Percentiles rank a stretch among this genome's conserved stretches.
These are phyloP conservation scores for Flaveria brownii DNA, from an alignment of 129 eudicot genomes.

Conservation along the genomic window DNA sequence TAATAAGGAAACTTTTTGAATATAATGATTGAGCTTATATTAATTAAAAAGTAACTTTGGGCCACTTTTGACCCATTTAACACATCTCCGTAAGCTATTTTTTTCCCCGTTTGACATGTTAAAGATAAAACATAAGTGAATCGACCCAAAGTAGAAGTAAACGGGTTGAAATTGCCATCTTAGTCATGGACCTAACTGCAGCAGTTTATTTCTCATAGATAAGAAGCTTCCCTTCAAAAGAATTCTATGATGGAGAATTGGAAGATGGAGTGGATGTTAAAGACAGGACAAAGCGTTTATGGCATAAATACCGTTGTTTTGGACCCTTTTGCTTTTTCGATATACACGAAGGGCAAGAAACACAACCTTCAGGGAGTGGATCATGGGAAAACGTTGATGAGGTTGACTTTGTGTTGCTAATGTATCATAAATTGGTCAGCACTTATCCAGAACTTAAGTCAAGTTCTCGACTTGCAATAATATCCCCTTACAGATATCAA, in stretches of 20 bases:
- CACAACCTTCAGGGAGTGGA: slow-evolving; percentile 64
- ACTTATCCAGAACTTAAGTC: slow-evolving; percentile 82
- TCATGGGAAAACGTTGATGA: slow-evolving; percentile 82
- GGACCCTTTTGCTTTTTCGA: slow-evolving; percentile 95
- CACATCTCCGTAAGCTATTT: not conserved
- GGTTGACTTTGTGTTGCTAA: slow-evolving; percentile 77
- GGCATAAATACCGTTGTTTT: slow-evolving; percentile 88
- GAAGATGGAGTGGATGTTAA: slow-evolving; percentile 80
- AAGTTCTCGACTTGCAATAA: slow-evolving; percentile 79
- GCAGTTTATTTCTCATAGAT: slow-evolving; percentile 48
- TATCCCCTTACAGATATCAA: slow-evolving; percentile 83
- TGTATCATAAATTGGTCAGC: slow-evolving; percentile 68
- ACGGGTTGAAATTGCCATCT: not conserved
- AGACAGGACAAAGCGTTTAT: slow-evolving; percentile 66
- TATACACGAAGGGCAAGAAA: slow-evolving; percentile 79
- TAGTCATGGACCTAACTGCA: slow-evolving; percentile 14
- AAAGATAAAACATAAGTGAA: not conserved
- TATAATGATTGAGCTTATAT: not conserved
- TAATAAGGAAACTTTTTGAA: not conserved
- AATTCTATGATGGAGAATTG: slow-evolving; percentile 71
- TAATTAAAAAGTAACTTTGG: not conserved
- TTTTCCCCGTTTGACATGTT: not conserved
- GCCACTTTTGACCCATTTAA: not conserved
- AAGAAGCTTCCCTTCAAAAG: slow-evolving; percentile 85
- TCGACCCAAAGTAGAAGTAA: not conserved